Base-by-base conservation (phyloP, 2,329 filamentous ascomycete genomes). In the Epichloe uncinata region DNA sequence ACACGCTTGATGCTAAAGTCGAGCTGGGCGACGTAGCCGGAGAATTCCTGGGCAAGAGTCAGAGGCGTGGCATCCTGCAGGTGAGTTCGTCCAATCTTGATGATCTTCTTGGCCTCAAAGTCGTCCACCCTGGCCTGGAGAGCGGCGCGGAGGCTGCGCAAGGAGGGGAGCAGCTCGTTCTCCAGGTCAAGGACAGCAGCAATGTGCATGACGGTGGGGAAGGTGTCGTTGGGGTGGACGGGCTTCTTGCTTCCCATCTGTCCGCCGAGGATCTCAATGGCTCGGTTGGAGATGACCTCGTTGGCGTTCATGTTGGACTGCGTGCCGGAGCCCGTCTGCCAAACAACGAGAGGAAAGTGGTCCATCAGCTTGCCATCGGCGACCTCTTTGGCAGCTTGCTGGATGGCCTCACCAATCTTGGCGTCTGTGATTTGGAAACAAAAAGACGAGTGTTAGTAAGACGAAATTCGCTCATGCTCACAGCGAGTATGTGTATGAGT, bases 251-350 rank as follows among this genome's bases (percentile, higher is more conserved):
- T 84, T 60, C 93, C 93, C 87, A 89, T 95, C 57, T 78, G 78
- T 61, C 93, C 93, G 60, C 93, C 93, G 49, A 97, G 79, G 56
- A 97, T 95, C 76, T 97, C 91, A 69, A 97, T 97, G 57, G 93
- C 93, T 58, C 93, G 87, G 80, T 97, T 98, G 57, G 91, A 96
- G 70, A 98, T 97, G 70, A 98, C 93, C 70, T 98, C 93, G 75
- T 98, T 98, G 67, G 91, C 90, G 74, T 98, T 98, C 93, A 97
- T 97, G 81, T 95, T 97, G 69, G 90, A 96, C 77, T 97, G 93
- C 34, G 93, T 97, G 66, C 93, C 93, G 47, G 93, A 97, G 56
- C 93, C 93, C 49, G 93, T 98, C 77, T 98, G 93, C 93, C 93
- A 98, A 65, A 98, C 91, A 51, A 97, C 91, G 54, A 97, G 86